Conservation (phyloP, 805 yeast species). For the Sugiyamaella floridensis region DNA sequence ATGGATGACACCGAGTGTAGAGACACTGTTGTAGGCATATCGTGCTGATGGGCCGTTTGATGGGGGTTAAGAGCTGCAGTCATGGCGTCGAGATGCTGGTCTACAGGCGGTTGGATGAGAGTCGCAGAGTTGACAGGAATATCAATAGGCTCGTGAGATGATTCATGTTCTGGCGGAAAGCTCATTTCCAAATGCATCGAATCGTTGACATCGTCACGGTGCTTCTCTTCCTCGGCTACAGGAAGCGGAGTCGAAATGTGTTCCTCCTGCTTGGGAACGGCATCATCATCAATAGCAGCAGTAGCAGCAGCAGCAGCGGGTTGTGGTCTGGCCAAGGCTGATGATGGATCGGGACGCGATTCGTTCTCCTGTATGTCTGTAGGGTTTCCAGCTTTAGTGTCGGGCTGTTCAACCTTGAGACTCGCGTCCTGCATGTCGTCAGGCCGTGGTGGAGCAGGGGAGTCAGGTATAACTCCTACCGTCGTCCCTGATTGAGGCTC, state of each 20-base stretch:
- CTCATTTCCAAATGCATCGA: not conserved
- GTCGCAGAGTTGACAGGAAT: not conserved
- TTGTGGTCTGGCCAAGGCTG: not conserved
- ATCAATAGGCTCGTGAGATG: not conserved
- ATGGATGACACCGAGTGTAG: not conserved
- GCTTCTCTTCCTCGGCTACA: not conserved
- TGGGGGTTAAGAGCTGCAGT: not conserved
- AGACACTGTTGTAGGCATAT: not conserved
- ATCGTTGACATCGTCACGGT: not conserved
- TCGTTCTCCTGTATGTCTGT: not conserved
- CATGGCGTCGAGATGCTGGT: not conserved
- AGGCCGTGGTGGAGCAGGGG: not conserved
- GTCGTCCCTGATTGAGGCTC: not conserved
- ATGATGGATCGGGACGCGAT: not conserved
- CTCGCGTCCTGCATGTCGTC: not conserved
- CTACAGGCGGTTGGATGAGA: not conserved
- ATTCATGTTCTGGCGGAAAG: not conserved
- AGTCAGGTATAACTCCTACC: not conserved
- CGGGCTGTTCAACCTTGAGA: slow-evolving; percentile 15
- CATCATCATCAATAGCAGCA: too few relatives aligned
- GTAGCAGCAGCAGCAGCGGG: too few relatives aligned
- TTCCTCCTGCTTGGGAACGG: not conserved
- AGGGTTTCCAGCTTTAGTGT: not conserved
- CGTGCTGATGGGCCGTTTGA: not conserved
- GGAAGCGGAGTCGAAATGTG: not conserved